phyloP scores from a whole-genome alignment of 495 filamentous ascomycete species.

The Penicillium malachiteum region DNA sequence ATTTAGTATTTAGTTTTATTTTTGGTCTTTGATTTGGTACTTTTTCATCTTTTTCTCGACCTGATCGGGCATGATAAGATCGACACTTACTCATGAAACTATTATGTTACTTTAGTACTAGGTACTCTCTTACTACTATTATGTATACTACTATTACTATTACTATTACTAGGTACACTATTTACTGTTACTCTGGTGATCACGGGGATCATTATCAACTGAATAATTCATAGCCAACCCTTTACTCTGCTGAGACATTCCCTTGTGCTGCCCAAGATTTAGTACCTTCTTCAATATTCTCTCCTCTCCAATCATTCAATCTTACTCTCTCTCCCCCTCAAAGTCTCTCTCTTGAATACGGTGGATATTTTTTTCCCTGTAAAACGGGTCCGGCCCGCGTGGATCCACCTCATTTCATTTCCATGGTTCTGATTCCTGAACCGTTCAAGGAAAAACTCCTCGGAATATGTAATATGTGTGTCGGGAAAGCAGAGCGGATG shows the following conservation, averaged over 20 bases:
- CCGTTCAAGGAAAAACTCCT: not conserved
- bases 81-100: too few species aligned
- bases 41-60: not conserved
- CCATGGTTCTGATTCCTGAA: constrained; percentile 9
- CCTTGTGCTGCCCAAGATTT: constrained; percentile 12
- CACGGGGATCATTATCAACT: constrained; percentile 22
- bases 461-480: not conserved
- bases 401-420: constrained; percentile 19
- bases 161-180: too few species aligned
- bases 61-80: constrained; percentile 5
- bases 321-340: too few species aligned
- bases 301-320: constrained; percentile 21
- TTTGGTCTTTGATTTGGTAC: constrained; percentile 3
- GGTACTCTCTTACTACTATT: too few species aligned
- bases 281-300: not conserved
- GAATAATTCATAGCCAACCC: constrained; percentile 28
- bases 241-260: constrained; percentile 11
- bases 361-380: not conserved
- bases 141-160: too few species aligned
- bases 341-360: not conserved
- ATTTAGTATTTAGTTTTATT: constrained; percentile 9
- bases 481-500: constrained; percentile 11
- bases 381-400: constrained; percentile 24
- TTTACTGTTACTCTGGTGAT: not conserved
- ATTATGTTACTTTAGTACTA: too few species aligned